Evolutionary conservation across 345 rosid species (phyloP).

Genomic region (Camelina hispida): DNA sequence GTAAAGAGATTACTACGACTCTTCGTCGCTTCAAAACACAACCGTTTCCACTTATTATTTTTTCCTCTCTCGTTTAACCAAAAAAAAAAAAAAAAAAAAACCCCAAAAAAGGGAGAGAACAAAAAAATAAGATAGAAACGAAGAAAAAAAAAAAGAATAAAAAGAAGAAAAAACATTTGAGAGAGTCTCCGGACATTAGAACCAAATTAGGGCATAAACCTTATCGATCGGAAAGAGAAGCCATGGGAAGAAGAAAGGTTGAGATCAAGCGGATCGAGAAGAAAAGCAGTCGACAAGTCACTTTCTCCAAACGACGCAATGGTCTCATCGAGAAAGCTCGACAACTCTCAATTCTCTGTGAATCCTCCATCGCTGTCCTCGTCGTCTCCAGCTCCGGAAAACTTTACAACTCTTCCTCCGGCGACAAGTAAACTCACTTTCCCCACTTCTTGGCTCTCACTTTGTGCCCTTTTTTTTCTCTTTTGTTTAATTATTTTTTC

Average conservation of each 20-base stretch:
- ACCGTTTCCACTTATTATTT: constrained; percentile 21
- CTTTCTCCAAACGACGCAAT: constrained; percentile 67
- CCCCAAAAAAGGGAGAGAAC: not conserved
- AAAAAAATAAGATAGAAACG: not conserved
- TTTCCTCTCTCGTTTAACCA: constrained; percentile 11
- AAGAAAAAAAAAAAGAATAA: not conserved
- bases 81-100: not conserved
- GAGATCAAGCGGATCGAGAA: constrained; percentile 70
- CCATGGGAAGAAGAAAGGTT: constrained; percentile 65
- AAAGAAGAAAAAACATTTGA: constrained; percentile 18
- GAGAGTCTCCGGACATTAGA: not conserved
- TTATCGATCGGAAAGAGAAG: constrained; percentile 11
- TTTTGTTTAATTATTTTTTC: constrained; percentile 16
- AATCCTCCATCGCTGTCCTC: constrained; percentile 60
- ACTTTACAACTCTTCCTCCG: constrained; percentile 56
- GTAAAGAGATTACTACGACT: too few species aligned
- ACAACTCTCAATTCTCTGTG: constrained; percentile 74
- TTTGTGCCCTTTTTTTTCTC: not conserved
- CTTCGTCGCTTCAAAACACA: constrained; percentile 20
- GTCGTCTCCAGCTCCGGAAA: constrained; percentile 62
- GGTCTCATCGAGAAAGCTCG: constrained; percentile 76
- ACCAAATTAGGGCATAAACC: constrained; percentile 36
- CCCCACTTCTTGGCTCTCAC: constrained; percentile 20
- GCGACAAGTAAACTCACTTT: constrained; percentile 45
- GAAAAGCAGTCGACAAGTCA: constrained; percentile 67